These are phyloP conservation scores for Saccharomyces mikatae DNA, from an alignment of 805 yeast genomes.

Conservation along the genomic window DNA sequence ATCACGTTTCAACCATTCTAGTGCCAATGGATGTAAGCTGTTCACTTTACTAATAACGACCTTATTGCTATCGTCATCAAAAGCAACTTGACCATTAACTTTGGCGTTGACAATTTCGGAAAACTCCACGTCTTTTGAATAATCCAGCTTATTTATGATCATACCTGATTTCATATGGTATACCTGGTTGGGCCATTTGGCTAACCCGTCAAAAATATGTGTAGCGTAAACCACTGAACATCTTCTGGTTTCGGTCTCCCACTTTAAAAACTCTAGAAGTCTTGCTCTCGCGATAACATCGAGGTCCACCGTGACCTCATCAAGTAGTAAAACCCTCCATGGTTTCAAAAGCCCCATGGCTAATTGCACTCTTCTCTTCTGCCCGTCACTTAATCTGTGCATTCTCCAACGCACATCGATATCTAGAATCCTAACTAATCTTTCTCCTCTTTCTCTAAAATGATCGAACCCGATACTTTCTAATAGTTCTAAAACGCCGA, in stretches of 20 bases:
- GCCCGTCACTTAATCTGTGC: conserved; percentile 90
- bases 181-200: conserved; percentile 80
- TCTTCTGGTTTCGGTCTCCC: conserved; percentile 62
- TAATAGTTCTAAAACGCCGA: conserved; percentile 73
- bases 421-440: conserved; percentile 68
- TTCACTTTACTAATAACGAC: conserved; percentile 28
- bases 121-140: conserved; percentile 29
- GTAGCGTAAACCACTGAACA: conserved; percentile 89
- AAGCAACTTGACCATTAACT: conserved; percentile 18
- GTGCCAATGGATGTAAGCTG: conserved; percentile 65
- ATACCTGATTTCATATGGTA: conserved; percentile 70
- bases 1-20: conserved; percentile 47
- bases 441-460: conserved; percentile 68
- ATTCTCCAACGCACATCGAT: conserved; percentile 86
- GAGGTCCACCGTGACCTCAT: conserved; percentile 93
- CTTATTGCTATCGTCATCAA: conserved; percentile 4
- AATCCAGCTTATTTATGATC: conserved; percentile 33
- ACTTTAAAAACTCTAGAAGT: conserved; percentile 56
- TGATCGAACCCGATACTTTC: conserved; percentile 77
- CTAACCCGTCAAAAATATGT: conserved; percentile 92
- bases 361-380: conserved; percentile 86
- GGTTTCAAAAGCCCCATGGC: conserved; percentile 90
- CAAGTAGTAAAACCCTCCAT: conserved; percentile 80
- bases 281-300: conserved; percentile 85
- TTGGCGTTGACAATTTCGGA: conserved; percentile 12